phyloP scores from a whole-genome alignment of 169 alveolate species.

The Plasmodium reichenowi region DNA sequence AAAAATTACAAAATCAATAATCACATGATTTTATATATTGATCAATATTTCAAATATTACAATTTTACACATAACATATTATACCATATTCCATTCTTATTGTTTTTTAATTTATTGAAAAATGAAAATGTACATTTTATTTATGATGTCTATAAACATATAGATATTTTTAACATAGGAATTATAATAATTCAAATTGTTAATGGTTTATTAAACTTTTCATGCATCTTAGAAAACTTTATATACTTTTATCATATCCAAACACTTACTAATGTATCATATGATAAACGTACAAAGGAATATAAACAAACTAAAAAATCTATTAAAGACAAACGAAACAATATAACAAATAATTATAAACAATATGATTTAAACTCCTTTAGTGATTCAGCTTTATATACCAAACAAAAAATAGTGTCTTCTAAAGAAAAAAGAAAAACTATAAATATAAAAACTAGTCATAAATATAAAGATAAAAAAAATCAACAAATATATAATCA shows the following conservation, averaged over 20 bases:
- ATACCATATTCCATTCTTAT: constrained; percentile 16
- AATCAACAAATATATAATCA: no score
- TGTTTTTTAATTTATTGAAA: constrained; percentile 9
- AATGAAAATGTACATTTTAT: not conserved
- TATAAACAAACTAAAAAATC: no score
- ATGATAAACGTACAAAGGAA: no score
- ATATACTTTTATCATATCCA: not conserved
- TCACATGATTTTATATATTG: not conserved
- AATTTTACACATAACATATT: constrained; percentile 3
- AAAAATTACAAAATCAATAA: constrained; percentile 1
- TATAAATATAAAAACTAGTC: not conserved
- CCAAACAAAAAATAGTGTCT: not conserved
- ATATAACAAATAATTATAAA: not conserved
- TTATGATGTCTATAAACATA: constrained; percentile 24
- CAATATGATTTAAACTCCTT: not conserved
- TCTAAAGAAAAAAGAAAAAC: not conserved
- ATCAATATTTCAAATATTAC: not conserved
- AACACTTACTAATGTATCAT: not conserved
- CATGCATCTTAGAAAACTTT: constrained; percentile 8
- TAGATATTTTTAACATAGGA: constrained; percentile 63
- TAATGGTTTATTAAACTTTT: constrained; percentile 25
- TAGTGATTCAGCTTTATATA: not conserved
- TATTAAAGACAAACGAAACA: no score
- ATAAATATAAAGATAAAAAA: not conserved
- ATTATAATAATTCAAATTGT: constrained; percentile 27